Percentiles rank a stretch among this genome's conserved stretches.
Evolutionary conservation across 169 alveolate species (phyloP).

Genomic region (Plasmodium sp.): DNA sequence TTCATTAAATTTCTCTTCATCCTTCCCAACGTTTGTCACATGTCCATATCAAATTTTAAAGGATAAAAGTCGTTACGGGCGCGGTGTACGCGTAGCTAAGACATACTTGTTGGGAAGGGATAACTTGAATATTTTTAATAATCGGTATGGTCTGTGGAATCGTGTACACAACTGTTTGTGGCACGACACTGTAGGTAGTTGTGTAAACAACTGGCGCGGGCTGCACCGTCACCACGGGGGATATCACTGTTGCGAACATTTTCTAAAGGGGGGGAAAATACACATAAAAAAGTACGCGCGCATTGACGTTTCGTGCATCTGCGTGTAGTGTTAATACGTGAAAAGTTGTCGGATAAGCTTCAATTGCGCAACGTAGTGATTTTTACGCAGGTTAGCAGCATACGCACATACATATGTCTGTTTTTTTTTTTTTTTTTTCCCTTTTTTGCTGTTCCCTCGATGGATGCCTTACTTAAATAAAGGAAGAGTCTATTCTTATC

Average conservation of each 20-base stretch:
- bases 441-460: background rate
- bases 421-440: too few species aligned
- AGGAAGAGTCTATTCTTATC: background rate
- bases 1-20: conserved; percentile 2
- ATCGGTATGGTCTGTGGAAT: conserved; percentile 36
- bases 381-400: background rate
- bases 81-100: conserved; percentile 45
- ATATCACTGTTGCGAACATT: conserved; percentile 45
- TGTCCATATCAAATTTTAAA: conserved; percentile 4
- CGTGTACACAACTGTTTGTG: conserved; percentile 69
- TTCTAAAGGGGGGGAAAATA: conserved; percentile 16
- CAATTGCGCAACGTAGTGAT: background rate
- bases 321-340: background rate
- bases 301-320: background rate
- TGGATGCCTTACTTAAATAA: background rate
- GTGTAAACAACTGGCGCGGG: conserved; percentile 69
- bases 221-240: conserved; percentile 53
- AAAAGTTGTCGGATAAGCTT: background rate
- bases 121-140: conserved; percentile 56
- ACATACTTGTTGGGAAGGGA: conserved; percentile 53
- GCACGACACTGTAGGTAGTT: conserved; percentile 69
- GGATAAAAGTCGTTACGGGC: conserved; percentile 37
- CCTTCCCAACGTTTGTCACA: background rate
- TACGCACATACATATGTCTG: background rate
- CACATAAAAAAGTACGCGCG: background rate